These are phyloP conservation scores for Heracleum sosnowskyi DNA, from an alignment of 129 eudicot species.

Conservation along the genomic window DNA sequence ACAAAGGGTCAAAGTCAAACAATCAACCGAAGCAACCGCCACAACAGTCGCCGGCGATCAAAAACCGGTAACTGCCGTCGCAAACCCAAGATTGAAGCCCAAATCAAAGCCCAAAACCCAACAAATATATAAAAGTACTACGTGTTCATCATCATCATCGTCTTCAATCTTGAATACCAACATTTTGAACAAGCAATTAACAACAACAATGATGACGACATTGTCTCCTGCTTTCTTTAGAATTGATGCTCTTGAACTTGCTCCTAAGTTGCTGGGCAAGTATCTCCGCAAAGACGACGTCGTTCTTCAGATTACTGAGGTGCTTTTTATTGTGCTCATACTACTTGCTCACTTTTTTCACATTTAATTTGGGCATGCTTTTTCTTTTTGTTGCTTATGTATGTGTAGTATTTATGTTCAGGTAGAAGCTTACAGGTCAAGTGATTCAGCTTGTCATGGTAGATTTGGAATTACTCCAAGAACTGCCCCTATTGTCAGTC, in stretches of 20 bases:
- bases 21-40: neutral
- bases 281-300: conserved; percentile 72
- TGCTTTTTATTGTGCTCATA: conserved; percentile 5
- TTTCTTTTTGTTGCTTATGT: neutral
- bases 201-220: neutral
- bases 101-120: neutral
- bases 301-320: conserved; percentile 97
- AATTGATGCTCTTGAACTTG: conserved; percentile 90
- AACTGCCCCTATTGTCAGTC: conserved; percentile 91
- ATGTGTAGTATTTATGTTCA: conserved; percentile 15
- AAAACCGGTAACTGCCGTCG: neutral
- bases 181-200: neutral
- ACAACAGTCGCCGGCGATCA: neutral
- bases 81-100: neutral
- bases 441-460: conserved; percentile 98
- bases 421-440: conserved; percentile 98
- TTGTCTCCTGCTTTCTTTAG: conserved; percentile 60
- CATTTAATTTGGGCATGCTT: neutral
- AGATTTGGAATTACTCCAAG: conserved; percentile 91
- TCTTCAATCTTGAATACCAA: neutral
- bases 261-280: conserved; percentile 92
- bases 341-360: neutral
- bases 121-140: neutral
- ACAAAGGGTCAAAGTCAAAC: neutral
- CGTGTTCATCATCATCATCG: neutral